Base-by-base conservation (phyloP, 2,329 filamentous ascomycete genomes). In the Periconia digitata region DNA sequence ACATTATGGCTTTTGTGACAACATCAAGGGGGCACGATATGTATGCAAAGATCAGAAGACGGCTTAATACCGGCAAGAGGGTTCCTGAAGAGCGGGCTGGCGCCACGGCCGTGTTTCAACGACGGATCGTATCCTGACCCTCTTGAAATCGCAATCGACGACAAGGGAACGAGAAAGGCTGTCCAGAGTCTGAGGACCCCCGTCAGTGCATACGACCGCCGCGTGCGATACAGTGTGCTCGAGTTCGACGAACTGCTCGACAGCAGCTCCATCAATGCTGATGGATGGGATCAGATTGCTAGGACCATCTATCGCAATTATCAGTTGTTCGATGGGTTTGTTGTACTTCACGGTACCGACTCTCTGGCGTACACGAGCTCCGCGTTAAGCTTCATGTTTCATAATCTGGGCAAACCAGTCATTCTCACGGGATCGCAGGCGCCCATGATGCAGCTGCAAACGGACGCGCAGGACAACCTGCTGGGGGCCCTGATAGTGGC, bases 381-480 rank as follows among this genome's bases (percentile, higher is more conserved):
- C 5, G 92, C 92, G 3, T 78, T 96, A 49, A 94, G 89, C 59
- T 96, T 96, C 75, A 95, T 96, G 89, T 83, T 96, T 68, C 83
- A 88, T 63, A 90, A 95, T 64, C 79, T 96, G 13, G 91, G 90
- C 43, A 96, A 96, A 75, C 90, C 92, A 1, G 89, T 96, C 24
- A 86, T 96, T 46, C 78, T 96, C 41, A 96, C 92, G 3, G 77
- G 77, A 29, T 77, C 75, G 4, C 76, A 79, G 55, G 88, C 91
- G 1, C 90, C 90, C 40, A 96, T 96, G 80, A 87, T 94, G 60
- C 86, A 92, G 51, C 82, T 95, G 21, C 91, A 96, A 72, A 94
- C 88, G 43, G 92, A 96, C 70, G 92, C 91, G 8, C 88, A 91
- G 32, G 91, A 95, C 74, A 96, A 96, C 64, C 80, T 96, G 12